Base-by-base conservation (phyloP, 2,329 filamentous ascomycete species). In the Leptoxyphium fumago region DNA sequence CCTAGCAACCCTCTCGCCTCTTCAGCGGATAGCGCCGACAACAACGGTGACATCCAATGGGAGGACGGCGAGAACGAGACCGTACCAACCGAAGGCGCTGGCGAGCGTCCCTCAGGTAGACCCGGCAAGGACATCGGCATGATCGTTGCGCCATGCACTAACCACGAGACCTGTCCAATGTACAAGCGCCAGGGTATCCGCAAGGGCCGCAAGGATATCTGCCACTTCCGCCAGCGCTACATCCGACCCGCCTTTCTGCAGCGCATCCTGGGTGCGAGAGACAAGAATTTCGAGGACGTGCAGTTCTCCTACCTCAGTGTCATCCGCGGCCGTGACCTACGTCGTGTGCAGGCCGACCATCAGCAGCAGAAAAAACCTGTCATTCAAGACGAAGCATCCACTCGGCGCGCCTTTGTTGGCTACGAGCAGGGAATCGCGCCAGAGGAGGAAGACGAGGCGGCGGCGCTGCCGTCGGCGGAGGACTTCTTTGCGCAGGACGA, bases 261-360 rank as follows among this genome's bases (percentile, higher is more conserved):
- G 59, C 74, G 74, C 40, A 73, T 96, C 40, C 67, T 93, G 15
- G 75, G 77, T 14, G 78, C 75, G 18, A 71, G 64, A 48, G 74
- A 80, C 53, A 76, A 76, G 50, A 95, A 94, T 60, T 84, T 93
- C 57, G 89, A 94, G 59, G 87, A 96, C 56, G 74, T 94, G 11
- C 75, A 86, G 54, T 98, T 88, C 64, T 93, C 84, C 60, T 98
- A 94, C 60, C 59, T 98, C 11, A 83, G 83, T 2, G 74, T 96
- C 14, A 84, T 85, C 57, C 80, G 88, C 15, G 91, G 91, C 6
- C 70, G 77, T 10, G 71, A 80, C 55, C 64, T 72, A 4, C 73
- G 77, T 9, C 52, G 57, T 6, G 48, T 58, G 0, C 38, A 59
- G 15, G 50, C 61, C 50, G 58, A 64, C 44, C 48, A 58, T 26